Conservation (phyloP, 768 basidiomycete species). For the Suillus ampliporus region DNA sequence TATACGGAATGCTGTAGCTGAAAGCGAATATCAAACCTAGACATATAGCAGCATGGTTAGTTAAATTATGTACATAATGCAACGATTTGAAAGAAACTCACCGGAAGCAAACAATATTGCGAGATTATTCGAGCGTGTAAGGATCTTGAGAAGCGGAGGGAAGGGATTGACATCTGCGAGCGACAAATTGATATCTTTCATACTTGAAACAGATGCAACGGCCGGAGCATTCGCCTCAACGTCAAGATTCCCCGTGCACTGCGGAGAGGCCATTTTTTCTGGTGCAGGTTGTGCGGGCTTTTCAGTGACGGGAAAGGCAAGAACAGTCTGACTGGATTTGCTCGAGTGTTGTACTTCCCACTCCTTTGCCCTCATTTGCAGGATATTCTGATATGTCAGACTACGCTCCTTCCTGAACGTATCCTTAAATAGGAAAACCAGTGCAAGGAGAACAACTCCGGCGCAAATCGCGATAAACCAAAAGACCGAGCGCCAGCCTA, state of each 20-base stretch:
- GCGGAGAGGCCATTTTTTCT: background rate
- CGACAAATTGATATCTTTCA: conserved; percentile 53
- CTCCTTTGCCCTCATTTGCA: conserved; percentile 48
- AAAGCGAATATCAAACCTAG: conserved; percentile 71
- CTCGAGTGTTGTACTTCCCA: conserved; percentile 22
- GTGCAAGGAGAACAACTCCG: conserved; percentile 54
- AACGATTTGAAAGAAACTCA: conserved; percentile 18
- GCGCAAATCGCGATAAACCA: conserved; percentile 76
- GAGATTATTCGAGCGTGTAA: conserved; percentile 69
- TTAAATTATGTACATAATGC: background rate
- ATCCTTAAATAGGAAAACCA: conserved; percentile 71
- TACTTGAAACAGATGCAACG: conserved; percentile 10
- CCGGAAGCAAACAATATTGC: conserved; percentile 45
- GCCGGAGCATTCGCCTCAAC: conserved; percentile 12
- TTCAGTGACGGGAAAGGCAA: background rate
- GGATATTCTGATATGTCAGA: conserved; percentile 69
- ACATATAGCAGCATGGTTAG: background rate
- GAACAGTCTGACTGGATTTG: conserved; percentile 23
- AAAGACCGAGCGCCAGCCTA: conserved; percentile 80
- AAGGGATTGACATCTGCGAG: conserved; percentile 73
- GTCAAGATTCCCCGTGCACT: conserved; percentile 29
- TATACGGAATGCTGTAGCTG: conserved; percentile 71
- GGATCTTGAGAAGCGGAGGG: conserved; percentile 57
- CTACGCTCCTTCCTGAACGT: conserved; percentile 83
- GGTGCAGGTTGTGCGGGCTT: background rate